These are phyloP conservation scores for Biancaea sappan DNA, from an alignment of 306 rosid species.

Conservation along the genomic window DNA sequence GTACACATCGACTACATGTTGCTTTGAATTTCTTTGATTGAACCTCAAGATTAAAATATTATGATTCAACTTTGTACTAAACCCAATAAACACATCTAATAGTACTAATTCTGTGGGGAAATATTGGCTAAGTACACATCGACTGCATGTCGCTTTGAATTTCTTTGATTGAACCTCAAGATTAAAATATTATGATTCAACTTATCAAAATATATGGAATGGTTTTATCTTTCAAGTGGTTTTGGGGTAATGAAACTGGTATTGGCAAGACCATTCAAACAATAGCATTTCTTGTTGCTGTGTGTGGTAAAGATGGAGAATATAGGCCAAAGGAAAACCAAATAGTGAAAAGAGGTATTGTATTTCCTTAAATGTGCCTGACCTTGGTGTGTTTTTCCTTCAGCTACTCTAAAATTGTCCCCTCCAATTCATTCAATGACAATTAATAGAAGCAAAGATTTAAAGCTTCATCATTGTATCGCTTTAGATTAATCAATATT, in stretches of 20 bases:
- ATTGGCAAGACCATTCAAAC: conserved; percentile 95
- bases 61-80: not conserved
- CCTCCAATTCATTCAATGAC: no score
- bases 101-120: no score
- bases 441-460: no score
- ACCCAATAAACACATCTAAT: no score
- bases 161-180: not conserved
- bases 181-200: not conserved
- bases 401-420: no score
- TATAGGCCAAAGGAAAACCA: conserved; percentile 33
- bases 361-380: no score
- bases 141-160: not conserved
- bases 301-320: conserved; percentile 72
- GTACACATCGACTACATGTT: not conserved
- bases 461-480: no score
- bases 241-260: conserved; percentile 57
- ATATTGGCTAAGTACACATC: not conserved
- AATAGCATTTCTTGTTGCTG: conserved; percentile 91
- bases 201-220: not conserved
- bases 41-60: not conserved
- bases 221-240: not conserved
- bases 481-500: no score
- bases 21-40: not conserved
- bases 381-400: no score
- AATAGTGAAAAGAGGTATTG: conserved; percentile 58